Evolutionary conservation across 495 filamentous ascomycete species (phyloP).

Genomic region (Penicillium manginii): DNA sequence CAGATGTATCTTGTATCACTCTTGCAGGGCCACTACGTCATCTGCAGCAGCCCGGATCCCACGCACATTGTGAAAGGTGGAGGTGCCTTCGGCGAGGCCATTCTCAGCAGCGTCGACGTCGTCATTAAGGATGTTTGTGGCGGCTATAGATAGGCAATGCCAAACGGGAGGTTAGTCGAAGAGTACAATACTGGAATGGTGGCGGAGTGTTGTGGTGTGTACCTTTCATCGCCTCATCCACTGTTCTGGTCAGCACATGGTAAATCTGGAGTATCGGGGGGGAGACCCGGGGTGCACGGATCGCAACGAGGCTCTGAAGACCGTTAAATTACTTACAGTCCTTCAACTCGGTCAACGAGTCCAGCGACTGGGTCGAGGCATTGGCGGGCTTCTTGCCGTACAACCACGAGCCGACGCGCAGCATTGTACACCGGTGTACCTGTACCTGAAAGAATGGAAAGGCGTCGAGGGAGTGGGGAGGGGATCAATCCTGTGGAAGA

Average conservation of each 20-base stretch:
- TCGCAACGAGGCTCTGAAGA: neutral
- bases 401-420: constrained; percentile 59
- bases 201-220: constrained; percentile 8
- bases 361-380: constrained; percentile 60
- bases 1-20: neutral
- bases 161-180: constrained; percentile 1
- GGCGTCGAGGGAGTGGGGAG: neutral
- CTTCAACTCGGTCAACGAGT: constrained; percentile 60
- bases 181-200: no score
- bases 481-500: neutral
- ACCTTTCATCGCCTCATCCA: constrained; percentile 68
- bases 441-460: no score
- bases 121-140: constrained; percentile 83
- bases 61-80: constrained; percentile 85
- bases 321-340: constrained; percentile 50
- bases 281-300: neutral
- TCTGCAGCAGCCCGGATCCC: constrained; percentile 2
- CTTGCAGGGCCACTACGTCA: constrained; percentile 10
- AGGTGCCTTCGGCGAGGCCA: constrained; percentile 69
- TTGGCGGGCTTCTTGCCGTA: constrained; percentile 55
- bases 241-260: constrained; percentile 42
- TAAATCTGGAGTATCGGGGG: neutral
- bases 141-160: constrained; percentile 36
- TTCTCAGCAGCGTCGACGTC: constrained; percentile 87
- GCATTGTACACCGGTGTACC: constrained; percentile 32